Evolutionary conservation across 2,329 filamentous ascomycete genomes (phyloP).

Genomic region (Hymenoscyphus occultus): DNA sequence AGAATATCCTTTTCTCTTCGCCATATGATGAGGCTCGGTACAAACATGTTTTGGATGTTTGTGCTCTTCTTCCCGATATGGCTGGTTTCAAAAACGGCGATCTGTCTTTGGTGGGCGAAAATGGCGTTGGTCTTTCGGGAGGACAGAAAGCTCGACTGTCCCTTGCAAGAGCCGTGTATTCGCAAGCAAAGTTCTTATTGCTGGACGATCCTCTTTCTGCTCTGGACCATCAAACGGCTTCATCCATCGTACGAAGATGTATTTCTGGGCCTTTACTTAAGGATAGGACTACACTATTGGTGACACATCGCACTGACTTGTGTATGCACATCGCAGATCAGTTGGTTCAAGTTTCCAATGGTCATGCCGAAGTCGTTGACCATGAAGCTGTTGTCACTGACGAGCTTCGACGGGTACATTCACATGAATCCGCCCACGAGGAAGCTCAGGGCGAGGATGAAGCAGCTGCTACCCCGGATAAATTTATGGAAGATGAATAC

Average conservation of each 20-base stretch:
- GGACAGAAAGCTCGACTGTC: constrained; percentile 60
- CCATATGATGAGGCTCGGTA: constrained; percentile 68
- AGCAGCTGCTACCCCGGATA: constrained; percentile 55
- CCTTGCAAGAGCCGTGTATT: constrained; percentile 59
- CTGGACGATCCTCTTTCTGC: constrained; percentile 60
- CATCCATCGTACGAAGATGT: constrained; percentile 56
- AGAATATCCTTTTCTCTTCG: constrained; percentile 64
- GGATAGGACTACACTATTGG: constrained; percentile 54
- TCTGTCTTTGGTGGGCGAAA: constrained; percentile 58
- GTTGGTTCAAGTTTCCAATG: constrained; percentile 66
- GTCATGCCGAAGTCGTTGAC: constrained; percentile 42
- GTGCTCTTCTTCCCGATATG: constrained; percentile 59
- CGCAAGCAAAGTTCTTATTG: constrained; percentile 50
- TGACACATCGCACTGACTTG: constrained; percentile 67
- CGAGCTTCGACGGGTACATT: constrained; percentile 22
- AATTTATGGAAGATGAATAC: constrained; percentile 77
- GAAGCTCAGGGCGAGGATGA: constrained; percentile 36
- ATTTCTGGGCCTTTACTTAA: constrained; percentile 53
- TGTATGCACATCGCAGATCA: constrained; percentile 71
- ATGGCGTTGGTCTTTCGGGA: constrained; percentile 58
- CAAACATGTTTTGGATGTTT: constrained; percentile 65
- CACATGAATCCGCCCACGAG: constrained; percentile 25
- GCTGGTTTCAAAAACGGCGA: constrained; percentile 62
- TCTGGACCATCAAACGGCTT: constrained; percentile 62
- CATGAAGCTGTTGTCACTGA: constrained; percentile 30